Evolutionary conservation across 257 asterid species (phyloP).

Genomic region (Paraleonurus japonicus): DNA sequence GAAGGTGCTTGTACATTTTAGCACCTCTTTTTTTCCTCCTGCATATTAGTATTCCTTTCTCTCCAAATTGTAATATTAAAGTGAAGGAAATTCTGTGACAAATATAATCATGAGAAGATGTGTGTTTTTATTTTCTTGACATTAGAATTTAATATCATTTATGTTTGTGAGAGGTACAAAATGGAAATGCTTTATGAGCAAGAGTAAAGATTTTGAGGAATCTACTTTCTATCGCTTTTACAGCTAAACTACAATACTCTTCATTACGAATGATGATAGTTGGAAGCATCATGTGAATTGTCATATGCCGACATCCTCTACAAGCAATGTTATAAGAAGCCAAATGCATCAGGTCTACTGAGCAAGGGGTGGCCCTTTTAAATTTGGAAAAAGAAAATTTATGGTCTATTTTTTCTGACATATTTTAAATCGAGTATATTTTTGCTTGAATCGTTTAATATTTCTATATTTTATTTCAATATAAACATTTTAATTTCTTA

Average conservation of each 20-base stretch:
- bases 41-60: too few species aligned
- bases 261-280: not conserved
- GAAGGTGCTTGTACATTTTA: constrained; percentile 15
- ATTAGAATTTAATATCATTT: not conserved
- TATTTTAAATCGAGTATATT: too few species aligned
- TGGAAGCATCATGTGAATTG: not conserved
- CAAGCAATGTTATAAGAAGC: not conserved
- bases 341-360: not conserved
- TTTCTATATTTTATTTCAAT: too few species aligned
- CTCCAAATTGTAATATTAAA: not conserved
- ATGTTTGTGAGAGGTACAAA: not conserved
- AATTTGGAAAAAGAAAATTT: not conserved
- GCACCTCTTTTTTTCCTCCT: not conserved
- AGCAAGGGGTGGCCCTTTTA: not conserved
- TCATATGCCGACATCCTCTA: constrained; percentile 15
- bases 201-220: not conserved
- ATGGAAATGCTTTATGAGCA: not conserved
- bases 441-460: too few species aligned
- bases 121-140: not conserved
- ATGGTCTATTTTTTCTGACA: too few species aligned
- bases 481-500: too few species aligned
- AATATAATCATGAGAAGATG: not conserved
- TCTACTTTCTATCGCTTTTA: not conserved
- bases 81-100: not conserved
- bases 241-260: not conserved